A percentile compares a stretch with the other conserved stretches of the same genome.
Evolutionary conservation across 257 asterid species (phyloP).

Genomic region (Plantago ovata): DNA sequence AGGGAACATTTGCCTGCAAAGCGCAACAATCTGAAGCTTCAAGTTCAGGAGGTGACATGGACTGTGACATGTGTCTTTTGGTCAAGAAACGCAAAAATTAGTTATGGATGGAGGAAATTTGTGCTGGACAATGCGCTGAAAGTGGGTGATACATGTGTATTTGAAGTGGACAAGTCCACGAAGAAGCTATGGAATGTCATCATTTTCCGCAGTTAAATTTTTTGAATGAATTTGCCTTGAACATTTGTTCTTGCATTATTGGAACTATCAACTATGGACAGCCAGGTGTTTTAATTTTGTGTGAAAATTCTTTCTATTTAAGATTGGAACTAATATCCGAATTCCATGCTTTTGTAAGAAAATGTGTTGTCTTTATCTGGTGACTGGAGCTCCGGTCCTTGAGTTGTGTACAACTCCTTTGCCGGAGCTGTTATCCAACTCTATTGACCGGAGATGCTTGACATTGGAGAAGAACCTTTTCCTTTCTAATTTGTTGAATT

Average conservation of each 20-base stretch:
- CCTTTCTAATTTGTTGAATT: no score
- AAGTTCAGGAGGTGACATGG: conserved; percentile 6
- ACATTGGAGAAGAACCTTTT: no score
- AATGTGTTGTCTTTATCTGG: no score
- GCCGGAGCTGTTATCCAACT: no score
- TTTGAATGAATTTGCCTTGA: not conserved
- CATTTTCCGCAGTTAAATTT: conserved; percentile 16
- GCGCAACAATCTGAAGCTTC: not conserved
- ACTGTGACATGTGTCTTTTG: not conserved
- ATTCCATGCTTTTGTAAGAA: not conserved
- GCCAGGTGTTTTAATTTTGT: no score
- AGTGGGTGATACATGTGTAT: conserved; percentile 24
- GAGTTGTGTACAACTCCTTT: no score
- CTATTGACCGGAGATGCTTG: no score
- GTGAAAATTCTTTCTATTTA: no score
- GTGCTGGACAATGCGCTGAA: conserved; percentile 20
- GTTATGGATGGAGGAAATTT: conserved; percentile 25
- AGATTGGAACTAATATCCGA: no score
- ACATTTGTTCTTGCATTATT: no score
- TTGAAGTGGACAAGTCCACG: conserved; percentile 14
- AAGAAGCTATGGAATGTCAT: not conserved
- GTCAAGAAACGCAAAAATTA: not conserved
- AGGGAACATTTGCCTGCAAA: not conserved
- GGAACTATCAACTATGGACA: no score
- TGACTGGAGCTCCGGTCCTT: no score